A percentile compares a stretch with the other conserved stretches of the same genome.
Evolutionary conservation across 306 rosid genomes (phyloP).

Genomic region (Dryas octopetala): DNA sequence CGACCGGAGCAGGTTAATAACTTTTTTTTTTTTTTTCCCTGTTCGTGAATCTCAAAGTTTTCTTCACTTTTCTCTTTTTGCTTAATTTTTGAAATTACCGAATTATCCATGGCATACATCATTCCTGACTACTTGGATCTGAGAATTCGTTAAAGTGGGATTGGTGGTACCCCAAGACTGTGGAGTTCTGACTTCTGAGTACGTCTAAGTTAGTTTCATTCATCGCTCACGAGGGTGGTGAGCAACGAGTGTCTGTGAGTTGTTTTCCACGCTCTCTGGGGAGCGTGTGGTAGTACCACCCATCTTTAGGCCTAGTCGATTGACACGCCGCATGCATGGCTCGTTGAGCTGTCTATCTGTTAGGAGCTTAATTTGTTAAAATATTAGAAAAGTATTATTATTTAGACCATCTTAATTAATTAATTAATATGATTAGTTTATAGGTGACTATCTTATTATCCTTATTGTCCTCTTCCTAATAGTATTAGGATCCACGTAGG

Average conservation of each 20-base stretch:
- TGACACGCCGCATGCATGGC: background rate
- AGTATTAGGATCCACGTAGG: too few species aligned
- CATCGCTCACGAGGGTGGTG: too few species aligned
- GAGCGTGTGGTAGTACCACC: too few species aligned
- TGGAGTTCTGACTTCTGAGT: background rate
- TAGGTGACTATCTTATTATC: too few species aligned
- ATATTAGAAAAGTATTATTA: too few species aligned
- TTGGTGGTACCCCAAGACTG: background rate
- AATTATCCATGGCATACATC: background rate
- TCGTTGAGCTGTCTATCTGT: background rate
- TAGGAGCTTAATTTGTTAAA: background rate
- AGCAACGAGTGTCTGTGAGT: too few species aligned
- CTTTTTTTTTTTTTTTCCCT: background rate
- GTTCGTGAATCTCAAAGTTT: background rate
- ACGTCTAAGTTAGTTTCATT: too few species aligned
- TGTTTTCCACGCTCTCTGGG: too few species aligned
- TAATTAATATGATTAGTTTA: too few species aligned
- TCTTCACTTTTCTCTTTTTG: background rate
- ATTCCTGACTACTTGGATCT: background rate
- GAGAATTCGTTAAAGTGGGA: background rate
- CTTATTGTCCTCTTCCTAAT: too few species aligned
- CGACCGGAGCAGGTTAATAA: slow-evolving; percentile 70
- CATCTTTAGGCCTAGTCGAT: background rate
- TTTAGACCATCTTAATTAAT: too few species aligned
- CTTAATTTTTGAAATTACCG: background rate